These are phyloP conservation scores for Globisporangium canariense DNA, from an alignment of 352 stramenopile genomes.

Conservation along the genomic window DNA sequence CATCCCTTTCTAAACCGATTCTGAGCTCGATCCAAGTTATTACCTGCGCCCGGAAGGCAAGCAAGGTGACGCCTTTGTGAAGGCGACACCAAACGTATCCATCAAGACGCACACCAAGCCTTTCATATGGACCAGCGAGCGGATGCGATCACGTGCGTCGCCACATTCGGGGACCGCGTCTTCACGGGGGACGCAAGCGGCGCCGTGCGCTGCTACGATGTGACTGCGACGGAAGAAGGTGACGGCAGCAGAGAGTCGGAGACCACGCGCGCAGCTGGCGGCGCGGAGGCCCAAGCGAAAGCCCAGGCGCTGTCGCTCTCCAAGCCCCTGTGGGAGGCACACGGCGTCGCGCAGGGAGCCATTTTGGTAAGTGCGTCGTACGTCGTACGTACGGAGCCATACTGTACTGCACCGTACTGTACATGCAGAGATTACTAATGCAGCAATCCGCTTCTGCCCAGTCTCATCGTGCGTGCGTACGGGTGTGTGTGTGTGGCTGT, in stretches of 20 bases:
- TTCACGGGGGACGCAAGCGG: constrained; percentile 18
- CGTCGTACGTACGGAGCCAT: not conserved
- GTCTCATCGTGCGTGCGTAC: not conserved
- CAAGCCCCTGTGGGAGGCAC: not conserved
- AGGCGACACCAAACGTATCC: constrained; percentile 6
- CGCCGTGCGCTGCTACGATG: constrained; percentile 15
- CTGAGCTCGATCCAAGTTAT: not conserved
- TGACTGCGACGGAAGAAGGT: not conserved
- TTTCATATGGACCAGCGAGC: not conserved
- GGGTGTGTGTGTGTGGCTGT: not conserved
- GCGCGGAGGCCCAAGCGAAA: not conserved
- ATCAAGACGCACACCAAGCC: not conserved
- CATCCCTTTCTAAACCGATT: not conserved
- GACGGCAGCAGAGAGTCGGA: constrained; percentile 8
- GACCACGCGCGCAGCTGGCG: not conserved
- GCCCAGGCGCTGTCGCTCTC: not conserved
- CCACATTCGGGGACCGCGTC: constrained; percentile 5
- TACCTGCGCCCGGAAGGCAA: too few species aligned
- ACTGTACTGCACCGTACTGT: not conserved
- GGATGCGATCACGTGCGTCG: constrained; percentile 15
- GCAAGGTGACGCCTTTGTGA: too few species aligned
- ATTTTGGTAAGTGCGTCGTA: constrained; percentile 12
- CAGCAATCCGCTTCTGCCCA: not conserved
- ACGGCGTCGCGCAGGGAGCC: constrained; percentile 1
- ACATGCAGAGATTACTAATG: not conserved